Evolutionary conservation across 1,284 basidiomycete genomes (phyloP), one percentile per base, ranked within the genome.

Genomic region (Cutaneotrichosporon cyanovorans): DNA sequence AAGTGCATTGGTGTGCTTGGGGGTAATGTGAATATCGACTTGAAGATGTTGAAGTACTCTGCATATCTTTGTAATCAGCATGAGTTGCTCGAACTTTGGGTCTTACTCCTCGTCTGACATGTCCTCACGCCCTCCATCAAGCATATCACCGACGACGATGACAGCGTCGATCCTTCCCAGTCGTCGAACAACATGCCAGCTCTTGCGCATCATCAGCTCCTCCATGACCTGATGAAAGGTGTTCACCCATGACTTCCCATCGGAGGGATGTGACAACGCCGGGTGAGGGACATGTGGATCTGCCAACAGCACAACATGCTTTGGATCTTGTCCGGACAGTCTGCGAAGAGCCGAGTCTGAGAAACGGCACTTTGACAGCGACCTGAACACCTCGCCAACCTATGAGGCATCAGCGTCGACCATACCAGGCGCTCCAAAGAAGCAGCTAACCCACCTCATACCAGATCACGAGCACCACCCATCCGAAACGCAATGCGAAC

Each of bases 141-240:
- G 76, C 80, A 87, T 80, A 68, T 86, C 83, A 20, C 89, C 89
- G 18, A 90, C 73, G 53, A 92, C 85, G 9, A 92, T 75, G 8
- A 90, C 79, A 12, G 75, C 76, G 61, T 90, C 76, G 1, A 87
- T 85, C 19, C 73, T 76, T 22, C 85, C 73, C 20, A 75, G 66
- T 12, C 73, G 63, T 35, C 66, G 76, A 0, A 81, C 78, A 18
- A 79, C 77, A 51, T 76, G 76, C 87, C 87, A 91, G 57, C 76
- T 81, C 68, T 85, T 85, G 46, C 79, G 78, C 61, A 89, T 73
- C 57, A 83, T 83, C 40, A 82, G 68, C 59, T 87, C 81, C 53
- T 80, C 78, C 42, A 82, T 65, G 49, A 76, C 71, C 52, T 79
- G 78, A 31, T 76, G 74, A 36, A 82, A 45, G 59, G 59, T 55